phyloP scores from a whole-genome alignment of 2,329 filamentous ascomycete genomes.

The Fusarium sp. region DNA sequence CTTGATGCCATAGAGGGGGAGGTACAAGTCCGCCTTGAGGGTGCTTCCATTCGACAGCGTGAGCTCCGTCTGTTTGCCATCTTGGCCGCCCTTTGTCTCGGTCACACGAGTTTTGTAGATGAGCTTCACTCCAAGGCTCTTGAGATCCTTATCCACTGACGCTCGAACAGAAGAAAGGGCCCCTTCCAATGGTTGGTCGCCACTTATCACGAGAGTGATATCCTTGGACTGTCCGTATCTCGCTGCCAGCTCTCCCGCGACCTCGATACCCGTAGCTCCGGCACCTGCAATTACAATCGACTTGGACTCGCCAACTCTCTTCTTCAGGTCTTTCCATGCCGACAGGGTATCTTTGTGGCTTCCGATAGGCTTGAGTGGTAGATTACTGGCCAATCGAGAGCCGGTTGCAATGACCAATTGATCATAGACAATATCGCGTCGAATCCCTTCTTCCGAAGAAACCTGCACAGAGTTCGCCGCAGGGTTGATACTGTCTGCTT shows the following conservation, averaged over 20 bases:
- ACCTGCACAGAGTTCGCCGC: constrained; percentile 54
- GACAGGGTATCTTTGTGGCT: constrained; percentile 56
- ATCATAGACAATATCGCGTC: constrained; percentile 58
- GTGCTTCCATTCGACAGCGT: constrained; percentile 48
- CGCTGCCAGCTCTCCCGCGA: constrained; percentile 52
- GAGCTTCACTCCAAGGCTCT: constrained; percentile 43
- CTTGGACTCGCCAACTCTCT: constrained; percentile 37
- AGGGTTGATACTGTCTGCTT: constrained; percentile 52
- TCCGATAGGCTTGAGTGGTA: constrained; percentile 62
- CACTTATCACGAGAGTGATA: constrained; percentile 44
- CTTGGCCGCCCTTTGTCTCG: constrained; percentile 10
- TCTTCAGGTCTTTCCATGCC: constrained; percentile 50
- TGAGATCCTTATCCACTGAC: constrained; percentile 38
- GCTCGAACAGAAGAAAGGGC: constrained; percentile 48
- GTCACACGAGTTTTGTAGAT: constrained; percentile 51
- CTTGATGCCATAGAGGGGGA: constrained; percentile 58
- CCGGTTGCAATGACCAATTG: constrained; percentile 67
- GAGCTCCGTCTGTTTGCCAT: constrained; percentile 34
- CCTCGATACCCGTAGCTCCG: constrained; percentile 54
- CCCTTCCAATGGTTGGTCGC: constrained; percentile 32
- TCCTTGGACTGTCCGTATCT: constrained; percentile 46
- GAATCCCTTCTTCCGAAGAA: constrained; percentile 41
- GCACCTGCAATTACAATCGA: constrained; percentile 54
- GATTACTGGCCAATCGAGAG: constrained; percentile 53
- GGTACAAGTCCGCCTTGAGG: constrained; percentile 52